Percentiles rank a stretch among this genome's conserved stretches.
These are phyloP conservation scores for Nepenthes alata DNA, from an alignment of 179 eudicot genomes.

Conservation along the genomic window DNA sequence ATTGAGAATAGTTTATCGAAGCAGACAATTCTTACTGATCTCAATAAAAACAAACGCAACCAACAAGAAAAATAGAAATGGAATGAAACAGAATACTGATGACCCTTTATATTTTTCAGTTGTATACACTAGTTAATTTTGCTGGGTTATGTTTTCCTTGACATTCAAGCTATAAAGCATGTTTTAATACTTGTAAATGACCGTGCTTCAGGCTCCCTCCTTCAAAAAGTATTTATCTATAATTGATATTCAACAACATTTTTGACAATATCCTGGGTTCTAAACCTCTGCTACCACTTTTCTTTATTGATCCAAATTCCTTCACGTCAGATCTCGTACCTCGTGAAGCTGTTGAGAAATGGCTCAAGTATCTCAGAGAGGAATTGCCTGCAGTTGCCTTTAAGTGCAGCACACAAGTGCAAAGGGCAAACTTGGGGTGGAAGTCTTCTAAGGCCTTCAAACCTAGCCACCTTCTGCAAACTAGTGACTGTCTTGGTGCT, in stretches of 20 bases:
- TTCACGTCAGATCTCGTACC: slow-evolving; percentile 72
- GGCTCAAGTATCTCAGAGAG: slow-evolving; percentile 96
- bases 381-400: slow-evolving; percentile 90
- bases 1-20: background rate
- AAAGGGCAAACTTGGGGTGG: slow-evolving; percentile 76
- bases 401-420: slow-evolving; percentile 95
- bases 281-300: too few species aligned
- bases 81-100: background rate
- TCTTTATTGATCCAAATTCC: too few species aligned
- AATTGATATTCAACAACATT: too few species aligned
- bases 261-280: too few species aligned
- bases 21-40: background rate
- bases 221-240: too few species aligned
- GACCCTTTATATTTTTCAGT: too few species aligned
- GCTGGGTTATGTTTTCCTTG: too few species aligned
- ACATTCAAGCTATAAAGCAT: background rate
- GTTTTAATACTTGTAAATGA: background rate
- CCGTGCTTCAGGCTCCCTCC: too few species aligned
- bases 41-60: background rate
- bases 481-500: slow-evolving; percentile 96
- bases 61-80: background rate
- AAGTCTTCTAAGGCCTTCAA: slow-evolving; percentile 45
- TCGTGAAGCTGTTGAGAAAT: slow-evolving; percentile 87
- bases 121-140: too few species aligned
- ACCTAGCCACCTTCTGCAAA: slow-evolving; percentile 52